Conservation (phyloP, 177 flowering plant species). For the Vitis hybrid region DNA sequence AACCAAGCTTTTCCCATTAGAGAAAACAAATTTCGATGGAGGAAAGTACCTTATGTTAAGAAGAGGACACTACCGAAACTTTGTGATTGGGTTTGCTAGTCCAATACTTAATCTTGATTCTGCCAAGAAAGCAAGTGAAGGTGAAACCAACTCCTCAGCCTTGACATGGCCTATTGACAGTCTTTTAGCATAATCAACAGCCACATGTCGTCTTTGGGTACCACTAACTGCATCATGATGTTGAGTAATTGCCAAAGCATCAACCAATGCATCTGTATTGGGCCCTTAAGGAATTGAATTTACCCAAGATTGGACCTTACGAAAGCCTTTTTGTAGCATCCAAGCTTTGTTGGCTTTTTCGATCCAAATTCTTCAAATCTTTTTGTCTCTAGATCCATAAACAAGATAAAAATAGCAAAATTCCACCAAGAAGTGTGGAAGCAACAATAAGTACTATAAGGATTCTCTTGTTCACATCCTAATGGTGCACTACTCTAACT, state of each 20-base stretch:
- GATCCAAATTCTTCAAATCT: conserved; percentile 28
- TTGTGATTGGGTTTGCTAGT: conserved; percentile 34
- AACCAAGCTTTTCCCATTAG: conserved; percentile 64
- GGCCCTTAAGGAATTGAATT: conserved; percentile 42
- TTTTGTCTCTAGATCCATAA: conserved; percentile 47
- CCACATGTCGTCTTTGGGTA: conserved; percentile 88
- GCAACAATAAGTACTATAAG: conserved; percentile 55
- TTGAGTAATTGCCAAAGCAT: conserved; percentile 92
- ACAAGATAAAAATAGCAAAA: conserved; percentile 38
- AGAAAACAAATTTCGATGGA: conserved; percentile 62
- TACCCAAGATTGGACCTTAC: conserved; percentile 32
- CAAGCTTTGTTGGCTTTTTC: conserved; percentile 31
- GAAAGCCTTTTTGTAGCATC: conserved; percentile 36
- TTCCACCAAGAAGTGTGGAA: conserved; percentile 46
- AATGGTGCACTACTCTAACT: conserved; percentile 28
- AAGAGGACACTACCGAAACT: conserved; percentile 85
- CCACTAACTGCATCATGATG: conserved; percentile 99
- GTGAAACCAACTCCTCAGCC: conserved; percentile 74
- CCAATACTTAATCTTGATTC: conserved; percentile 29
- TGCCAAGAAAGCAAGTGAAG: conserved; percentile 63
- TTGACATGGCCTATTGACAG: conserved; percentile 72
- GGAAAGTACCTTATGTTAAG: conserved; percentile 91
- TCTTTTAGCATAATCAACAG: conserved; percentile 86
- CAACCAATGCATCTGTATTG: conserved; percentile 65
- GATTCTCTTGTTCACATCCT: conserved; percentile 51